Percentiles rank a stretch among this genome's conserved stretches.
phyloP scores from a whole-genome alignment of 2,329 filamentous ascomycete genomes.

The Sporothrix curviconia region DNA sequence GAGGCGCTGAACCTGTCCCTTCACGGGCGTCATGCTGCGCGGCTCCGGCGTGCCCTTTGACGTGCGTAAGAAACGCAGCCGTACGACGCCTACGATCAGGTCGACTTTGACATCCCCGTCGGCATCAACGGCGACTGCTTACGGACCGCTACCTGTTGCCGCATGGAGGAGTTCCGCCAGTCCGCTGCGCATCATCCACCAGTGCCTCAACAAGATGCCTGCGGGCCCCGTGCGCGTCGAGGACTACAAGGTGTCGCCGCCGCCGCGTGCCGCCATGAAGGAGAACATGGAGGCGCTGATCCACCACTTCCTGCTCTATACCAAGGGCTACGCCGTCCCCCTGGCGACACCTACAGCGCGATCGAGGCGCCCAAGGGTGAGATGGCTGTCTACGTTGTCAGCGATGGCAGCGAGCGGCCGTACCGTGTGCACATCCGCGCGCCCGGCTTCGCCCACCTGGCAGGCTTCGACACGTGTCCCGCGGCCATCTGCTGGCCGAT shows the following conservation, averaged over 20 bases:
- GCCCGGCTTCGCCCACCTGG: slow-evolving; percentile 91
- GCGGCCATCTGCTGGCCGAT: slow-evolving; percentile 90
- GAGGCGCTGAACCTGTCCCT: slow-evolving; percentile 97
- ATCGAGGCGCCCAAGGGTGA: slow-evolving; percentile 99
- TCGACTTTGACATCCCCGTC: slow-evolving; percentile 96
- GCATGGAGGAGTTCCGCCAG: slow-evolving; percentile 99
- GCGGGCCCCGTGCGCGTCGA: slow-evolving; percentile 89
- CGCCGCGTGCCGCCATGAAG: slow-evolving; percentile 97
- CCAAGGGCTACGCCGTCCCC: slow-evolving; percentile 97
- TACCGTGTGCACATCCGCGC: slow-evolving; percentile 97
- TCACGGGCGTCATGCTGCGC: slow-evolving; percentile 95
- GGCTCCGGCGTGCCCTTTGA: slow-evolving; percentile 96
- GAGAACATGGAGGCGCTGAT: slow-evolving; percentile 99
- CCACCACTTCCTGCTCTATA: slow-evolving; percentile 97
- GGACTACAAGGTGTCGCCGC: slow-evolving; percentile 97
- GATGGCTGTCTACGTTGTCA: slow-evolving; percentile 96
- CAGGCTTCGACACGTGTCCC: slow-evolving; percentile 89
- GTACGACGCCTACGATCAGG: slow-evolving; percentile 95
- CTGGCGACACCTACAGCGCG: slow-evolving; percentile 94
- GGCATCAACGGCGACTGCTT: slow-evolving; percentile 97
- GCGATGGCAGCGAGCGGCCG: slow-evolving; percentile 89
- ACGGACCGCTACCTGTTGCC: slow-evolving; percentile 97
- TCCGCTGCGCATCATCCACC: slow-evolving; percentile 96
- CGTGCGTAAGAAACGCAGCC: slow-evolving; percentile 91
- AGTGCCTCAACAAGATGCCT: slow-evolving; percentile 99